These are phyloP conservation scores for Cutaneotrichosporon sp. DNA, from an alignment of 1,284 basidiomycete genomes.

Conservation along the genomic window DNA sequence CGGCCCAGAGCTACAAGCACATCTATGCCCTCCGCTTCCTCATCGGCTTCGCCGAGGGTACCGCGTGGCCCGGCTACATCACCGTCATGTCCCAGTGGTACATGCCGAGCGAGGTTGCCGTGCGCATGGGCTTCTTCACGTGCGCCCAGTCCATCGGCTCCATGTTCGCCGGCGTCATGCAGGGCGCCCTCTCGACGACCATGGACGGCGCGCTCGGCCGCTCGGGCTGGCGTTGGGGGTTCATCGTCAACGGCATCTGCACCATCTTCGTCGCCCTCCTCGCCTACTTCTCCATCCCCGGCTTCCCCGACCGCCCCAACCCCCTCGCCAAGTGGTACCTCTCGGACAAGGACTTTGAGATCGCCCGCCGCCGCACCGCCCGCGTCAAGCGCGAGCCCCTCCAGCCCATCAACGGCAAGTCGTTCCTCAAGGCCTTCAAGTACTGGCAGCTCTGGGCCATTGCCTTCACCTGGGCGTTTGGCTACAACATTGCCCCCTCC, in stretches of 20 bases:
- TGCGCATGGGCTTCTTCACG: conserved; percentile 30
- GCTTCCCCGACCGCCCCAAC: conserved; percentile 26
- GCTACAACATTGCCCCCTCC: conserved; percentile 20
- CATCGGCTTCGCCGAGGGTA: conserved; percentile 30
- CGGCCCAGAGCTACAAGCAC: conserved; percentile 7
- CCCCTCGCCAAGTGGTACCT: conserved; percentile 29
- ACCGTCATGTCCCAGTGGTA: conserved; percentile 25
- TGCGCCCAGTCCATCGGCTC: conserved; percentile 25
- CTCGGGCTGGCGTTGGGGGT: conserved; percentile 30
- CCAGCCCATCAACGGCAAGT: conserved; percentile 21
- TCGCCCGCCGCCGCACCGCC: conserved; percentile 21
- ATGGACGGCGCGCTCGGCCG: conserved; percentile 18
- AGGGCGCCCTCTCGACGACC: conserved; percentile 29
- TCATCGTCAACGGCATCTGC: conserved; percentile 22
- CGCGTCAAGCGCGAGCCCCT: conserved; percentile 24
- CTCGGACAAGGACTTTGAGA: conserved; percentile 22
- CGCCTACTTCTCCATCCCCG: conserved; percentile 14
- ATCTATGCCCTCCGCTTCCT: conserved; percentile 26
- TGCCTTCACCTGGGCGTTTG: conserved; percentile 22
- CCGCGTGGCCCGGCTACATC: conserved; percentile 19
- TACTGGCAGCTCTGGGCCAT: conserved; percentile 24
- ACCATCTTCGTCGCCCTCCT: conserved; percentile 19
- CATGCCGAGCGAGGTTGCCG: conserved; percentile 30
- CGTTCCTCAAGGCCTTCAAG: conserved; percentile 19
- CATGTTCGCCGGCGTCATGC: conserved; percentile 30